These are phyloP conservation scores for Centella asiatica DNA, from an alignment of 129 eudicot genomes.

Conservation along the genomic window DNA sequence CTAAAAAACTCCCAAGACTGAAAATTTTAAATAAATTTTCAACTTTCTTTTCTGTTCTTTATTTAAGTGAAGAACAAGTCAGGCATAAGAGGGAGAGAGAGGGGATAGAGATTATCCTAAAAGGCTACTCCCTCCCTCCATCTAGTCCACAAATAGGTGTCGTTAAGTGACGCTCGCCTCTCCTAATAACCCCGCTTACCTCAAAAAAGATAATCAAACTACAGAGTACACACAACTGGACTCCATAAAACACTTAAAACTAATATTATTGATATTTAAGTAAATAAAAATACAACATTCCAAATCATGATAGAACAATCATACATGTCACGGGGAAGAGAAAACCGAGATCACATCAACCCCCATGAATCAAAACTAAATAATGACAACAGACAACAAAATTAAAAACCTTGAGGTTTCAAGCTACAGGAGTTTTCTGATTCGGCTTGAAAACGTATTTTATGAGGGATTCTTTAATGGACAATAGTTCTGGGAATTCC, in stretches of 20 bases:
- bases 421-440: slow-evolving; percentile 9
- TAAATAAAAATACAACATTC: slow-evolving; percentile 7
- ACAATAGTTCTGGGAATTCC: slow-evolving; percentile 20
- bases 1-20: no score
- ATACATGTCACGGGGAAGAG: not conserved
- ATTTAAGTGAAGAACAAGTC: no score
- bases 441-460: slow-evolving; percentile 19
- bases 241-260: not conserved
- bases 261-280: slow-evolving; percentile 4
- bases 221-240: not conserved
- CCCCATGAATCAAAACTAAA: not conserved
- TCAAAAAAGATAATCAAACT: no score
- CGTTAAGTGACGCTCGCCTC: no score
- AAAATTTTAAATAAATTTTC: no score
- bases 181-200: no score
- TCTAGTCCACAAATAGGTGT: no score
- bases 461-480: slow-evolving; percentile 23
- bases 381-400: slow-evolving; percentile 4
- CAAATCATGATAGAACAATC: not conserved
- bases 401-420: not conserved
- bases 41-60: no score
- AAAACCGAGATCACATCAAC: not conserved
- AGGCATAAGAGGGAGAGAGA: no score
- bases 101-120: no score
- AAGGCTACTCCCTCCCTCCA: no score